Conservation (phyloP, 768 basidiomycete species). For the Suillus ampliporus region DNA sequence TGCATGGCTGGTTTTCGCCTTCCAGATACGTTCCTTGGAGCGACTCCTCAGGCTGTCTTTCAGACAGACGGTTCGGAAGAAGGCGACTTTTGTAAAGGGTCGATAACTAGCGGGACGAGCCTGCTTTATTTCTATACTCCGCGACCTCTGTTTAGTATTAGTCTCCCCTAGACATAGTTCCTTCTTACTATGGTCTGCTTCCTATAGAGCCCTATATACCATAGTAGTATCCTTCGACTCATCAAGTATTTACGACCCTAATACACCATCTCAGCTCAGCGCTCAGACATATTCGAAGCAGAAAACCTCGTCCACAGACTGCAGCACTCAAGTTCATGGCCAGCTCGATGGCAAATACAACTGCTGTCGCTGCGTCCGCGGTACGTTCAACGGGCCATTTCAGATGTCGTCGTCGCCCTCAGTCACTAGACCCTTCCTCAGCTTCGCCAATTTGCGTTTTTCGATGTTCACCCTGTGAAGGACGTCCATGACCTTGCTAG, state of each 20-base stretch:
- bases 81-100: not conserved
- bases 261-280: too few relatives aligned
- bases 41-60: not conserved
- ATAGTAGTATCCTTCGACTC: too few relatives aligned
- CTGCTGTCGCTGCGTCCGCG: conserved; percentile 17
- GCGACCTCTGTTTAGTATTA: too few relatives aligned
- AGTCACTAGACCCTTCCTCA: conserved; percentile 36
- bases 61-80: not conserved
- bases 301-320: not conserved
- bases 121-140: not conserved
- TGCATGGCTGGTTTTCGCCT: not conserved
- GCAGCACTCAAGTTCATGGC: not conserved
- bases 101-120: not conserved
- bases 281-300: not conserved
- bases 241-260: too few relatives aligned
- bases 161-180: too few relatives aligned
- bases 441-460: conserved; percentile 94
- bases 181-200: too few relatives aligned
- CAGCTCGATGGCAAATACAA: not conserved
- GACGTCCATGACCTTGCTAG: conserved; percentile 78
- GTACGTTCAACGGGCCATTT: conserved; percentile 19
- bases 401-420: not conserved
- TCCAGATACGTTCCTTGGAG: not conserved
- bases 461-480: conserved; percentile 76
- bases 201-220: too few relatives aligned